Evolutionary conservation across 1,139 yeast species (phyloP).

Genomic region (Geotrichum restrictum): DNA sequence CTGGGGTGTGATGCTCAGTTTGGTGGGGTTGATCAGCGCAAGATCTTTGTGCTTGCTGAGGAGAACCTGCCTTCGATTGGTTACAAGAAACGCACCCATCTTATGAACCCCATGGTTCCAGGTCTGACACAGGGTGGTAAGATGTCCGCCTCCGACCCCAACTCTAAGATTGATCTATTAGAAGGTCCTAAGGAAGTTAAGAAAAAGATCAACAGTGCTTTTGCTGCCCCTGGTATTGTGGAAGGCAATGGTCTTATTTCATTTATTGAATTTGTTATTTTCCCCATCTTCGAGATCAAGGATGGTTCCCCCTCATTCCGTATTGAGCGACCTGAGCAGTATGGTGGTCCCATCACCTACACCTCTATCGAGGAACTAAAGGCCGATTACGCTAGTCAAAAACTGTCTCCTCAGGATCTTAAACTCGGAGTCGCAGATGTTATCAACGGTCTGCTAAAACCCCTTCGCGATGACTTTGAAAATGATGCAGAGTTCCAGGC

Average conservation of each 20-base stretch:
- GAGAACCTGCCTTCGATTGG: conserved; percentile 84
- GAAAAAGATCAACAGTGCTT: conserved; percentile 89
- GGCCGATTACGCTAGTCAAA: conserved; percentile 64
- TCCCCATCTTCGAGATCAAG: conserved; percentile 80
- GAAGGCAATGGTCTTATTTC: conserved; percentile 88
- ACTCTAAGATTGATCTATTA: conserved; percentile 87
- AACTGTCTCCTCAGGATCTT: conserved; percentile 87
- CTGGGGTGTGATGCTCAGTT: conserved; percentile 89
- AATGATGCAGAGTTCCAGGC: conserved; percentile 67
- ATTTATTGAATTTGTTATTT: conserved; percentile 75
- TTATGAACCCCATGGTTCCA: conserved; percentile 99
- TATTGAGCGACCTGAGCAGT: conserved; percentile 91
- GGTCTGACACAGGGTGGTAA: conserved; percentile 94
- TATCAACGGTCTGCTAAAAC: conserved; percentile 74
- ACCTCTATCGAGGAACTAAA: conserved; percentile 64
- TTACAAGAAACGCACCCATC: conserved; percentile 94
- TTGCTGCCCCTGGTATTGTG: conserved; percentile 91
- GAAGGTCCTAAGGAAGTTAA: conserved; percentile 85
- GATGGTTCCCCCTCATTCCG: conserved; percentile 52
- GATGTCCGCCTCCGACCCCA: conserved; percentile 98
- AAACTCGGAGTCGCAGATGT: conserved; percentile 87
- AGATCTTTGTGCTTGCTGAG: conserved; percentile 94
- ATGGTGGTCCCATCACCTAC: conserved; percentile 87
- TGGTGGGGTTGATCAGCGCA: conserved; percentile 99
- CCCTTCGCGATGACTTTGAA: conserved; percentile 69